Evolutionary conservation across 23 red algal species (phyloP).

Genomic region (Porphyridium purpureum): DNA sequence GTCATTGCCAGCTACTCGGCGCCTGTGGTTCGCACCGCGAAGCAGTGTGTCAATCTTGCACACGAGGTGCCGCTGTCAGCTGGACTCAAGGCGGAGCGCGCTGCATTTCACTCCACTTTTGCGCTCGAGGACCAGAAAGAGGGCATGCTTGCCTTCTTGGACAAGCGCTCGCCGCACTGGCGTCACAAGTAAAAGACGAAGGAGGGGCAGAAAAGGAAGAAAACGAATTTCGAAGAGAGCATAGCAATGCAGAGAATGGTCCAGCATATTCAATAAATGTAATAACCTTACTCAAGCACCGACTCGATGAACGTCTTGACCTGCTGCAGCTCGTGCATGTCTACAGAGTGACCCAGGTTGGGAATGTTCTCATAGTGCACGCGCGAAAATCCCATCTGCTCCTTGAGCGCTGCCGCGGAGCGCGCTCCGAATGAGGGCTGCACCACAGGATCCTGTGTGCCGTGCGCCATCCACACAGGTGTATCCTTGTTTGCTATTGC

Average conservation of each 20-base stretch:
- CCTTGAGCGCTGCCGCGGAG: background rate
- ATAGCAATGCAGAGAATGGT: no score
- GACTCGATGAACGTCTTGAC: background rate
- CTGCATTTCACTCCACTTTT: constrained; percentile 65
- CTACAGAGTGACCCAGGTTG: background rate
- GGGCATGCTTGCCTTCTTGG: constrained; percentile 92
- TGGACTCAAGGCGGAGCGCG: constrained; percentile 65
- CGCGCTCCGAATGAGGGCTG: background rate
- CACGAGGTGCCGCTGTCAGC: constrained; percentile 20
- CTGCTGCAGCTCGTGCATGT: background rate
- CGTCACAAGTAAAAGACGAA: constrained; percentile 7
- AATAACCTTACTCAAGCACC: background rate
- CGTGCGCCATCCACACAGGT: constrained; percentile 16
- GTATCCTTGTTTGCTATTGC: constrained; percentile 7
- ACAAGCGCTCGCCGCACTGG: constrained; percentile 37
- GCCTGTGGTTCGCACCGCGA: constrained; percentile 58
- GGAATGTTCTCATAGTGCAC: background rate
- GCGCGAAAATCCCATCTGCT: background rate
- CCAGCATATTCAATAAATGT: no score
- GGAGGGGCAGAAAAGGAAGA: no score
- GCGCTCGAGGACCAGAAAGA: constrained; percentile 80
- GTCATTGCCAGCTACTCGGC: constrained; percentile 62
- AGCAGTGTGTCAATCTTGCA: constrained; percentile 78
- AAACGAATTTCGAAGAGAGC: no score
- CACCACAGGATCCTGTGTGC: background rate